Percentiles rank a stretch among this genome's conserved stretches.
Evolutionary conservation across 208 protist genomes (phyloP).

Genomic region (Leishmania tarentolae): DNA sequence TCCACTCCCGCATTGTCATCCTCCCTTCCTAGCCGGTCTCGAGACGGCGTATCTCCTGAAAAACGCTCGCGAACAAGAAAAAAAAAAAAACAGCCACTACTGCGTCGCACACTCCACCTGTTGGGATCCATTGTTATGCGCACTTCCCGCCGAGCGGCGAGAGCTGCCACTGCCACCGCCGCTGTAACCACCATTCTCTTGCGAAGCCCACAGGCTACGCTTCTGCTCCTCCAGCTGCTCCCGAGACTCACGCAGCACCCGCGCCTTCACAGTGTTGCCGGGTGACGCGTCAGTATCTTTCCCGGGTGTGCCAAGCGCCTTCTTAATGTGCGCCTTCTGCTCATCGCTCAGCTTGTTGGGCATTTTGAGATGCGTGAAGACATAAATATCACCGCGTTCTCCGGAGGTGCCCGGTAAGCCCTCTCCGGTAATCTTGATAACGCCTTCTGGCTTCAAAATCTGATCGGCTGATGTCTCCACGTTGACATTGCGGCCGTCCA

Average conservation of each 20-base stretch:
- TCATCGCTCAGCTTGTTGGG: slow-evolving; percentile 66
- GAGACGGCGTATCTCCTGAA: not conserved
- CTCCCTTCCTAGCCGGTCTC: not conserved
- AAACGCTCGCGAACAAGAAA: not conserved
- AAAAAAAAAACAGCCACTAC: slow-evolving; percentile 28
- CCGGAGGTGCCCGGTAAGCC: slow-evolving; percentile 81
- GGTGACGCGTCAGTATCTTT: slow-evolving; percentile 30
- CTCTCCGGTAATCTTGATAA: slow-evolving; percentile 82
- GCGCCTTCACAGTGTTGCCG: slow-evolving; percentile 78
- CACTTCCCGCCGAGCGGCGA: slow-evolving; percentile 20
- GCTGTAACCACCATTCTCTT: slow-evolving; percentile 40
- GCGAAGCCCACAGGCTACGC: slow-evolving; percentile 62
- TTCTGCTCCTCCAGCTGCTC: slow-evolving; percentile 84
- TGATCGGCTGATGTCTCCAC: slow-evolving; percentile 65
- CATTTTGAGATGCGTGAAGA: slow-evolving; percentile 83
- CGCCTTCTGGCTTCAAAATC: slow-evolving; percentile 75
- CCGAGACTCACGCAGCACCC: slow-evolving; percentile 71
- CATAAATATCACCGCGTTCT: slow-evolving; percentile 82
- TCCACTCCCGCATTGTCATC: not conserved
- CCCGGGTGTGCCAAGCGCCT: slow-evolving; percentile 68
- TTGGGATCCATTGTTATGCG: slow-evolving; percentile 38
- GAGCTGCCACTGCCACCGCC: slow-evolving; percentile 36
- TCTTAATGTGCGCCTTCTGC: slow-evolving; percentile 66
- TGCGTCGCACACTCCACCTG: slow-evolving; percentile 76
- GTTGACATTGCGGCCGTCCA: slow-evolving; percentile 91